Conservation (phyloP, 192 early-diverging fungal species). For the Backusella luteola region DNA sequence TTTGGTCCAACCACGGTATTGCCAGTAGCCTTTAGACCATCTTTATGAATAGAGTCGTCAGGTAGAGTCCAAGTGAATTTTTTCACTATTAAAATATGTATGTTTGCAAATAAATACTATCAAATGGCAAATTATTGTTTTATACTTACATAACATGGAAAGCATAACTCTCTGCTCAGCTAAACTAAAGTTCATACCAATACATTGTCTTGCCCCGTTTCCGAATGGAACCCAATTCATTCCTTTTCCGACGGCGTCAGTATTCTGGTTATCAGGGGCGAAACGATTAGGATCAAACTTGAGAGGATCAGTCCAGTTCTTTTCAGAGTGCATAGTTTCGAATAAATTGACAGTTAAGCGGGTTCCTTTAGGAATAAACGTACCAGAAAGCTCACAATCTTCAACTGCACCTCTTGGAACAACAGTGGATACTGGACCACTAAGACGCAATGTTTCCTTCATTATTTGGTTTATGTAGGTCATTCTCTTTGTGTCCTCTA, state of each 20-base stretch:
- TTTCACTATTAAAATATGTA: slow-evolving; percentile 10
- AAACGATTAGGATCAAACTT: slow-evolving; percentile 53
- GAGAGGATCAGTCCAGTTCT: slow-evolving; percentile 39
- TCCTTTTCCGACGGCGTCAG: not conserved
- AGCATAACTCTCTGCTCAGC: slow-evolving; percentile 56
- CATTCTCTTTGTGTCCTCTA: slow-evolving; percentile 52
- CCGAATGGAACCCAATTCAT: slow-evolving; percentile 55
- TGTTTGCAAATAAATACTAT: not conserved
- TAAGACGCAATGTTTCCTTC: slow-evolving; percentile 36
- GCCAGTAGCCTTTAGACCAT: not conserved
- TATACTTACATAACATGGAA: slow-evolving; percentile 41
- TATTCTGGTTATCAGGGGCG: slow-evolving; percentile 3
- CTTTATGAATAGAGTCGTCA: slow-evolving; percentile 13
- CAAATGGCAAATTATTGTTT: not conserved
- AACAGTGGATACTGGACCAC: not conserved
- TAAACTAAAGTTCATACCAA: slow-evolving; percentile 65
- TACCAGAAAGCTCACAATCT: slow-evolving; percentile 19
- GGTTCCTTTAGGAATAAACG: slow-evolving; percentile 26
- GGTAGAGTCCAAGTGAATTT: slow-evolving; percentile 24
- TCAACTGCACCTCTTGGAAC: slow-evolving; percentile 10
- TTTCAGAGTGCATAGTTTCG: slow-evolving; percentile 7
- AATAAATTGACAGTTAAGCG: slow-evolving; percentile 14
- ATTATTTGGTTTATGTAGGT: slow-evolving; percentile 49
- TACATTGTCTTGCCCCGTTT: slow-evolving; percentile 55
- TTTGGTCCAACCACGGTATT: not conserved